phyloP scores from a whole-genome alignment of 495 filamentous ascomycete species.

The Penicillium maclennaniae region DNA sequence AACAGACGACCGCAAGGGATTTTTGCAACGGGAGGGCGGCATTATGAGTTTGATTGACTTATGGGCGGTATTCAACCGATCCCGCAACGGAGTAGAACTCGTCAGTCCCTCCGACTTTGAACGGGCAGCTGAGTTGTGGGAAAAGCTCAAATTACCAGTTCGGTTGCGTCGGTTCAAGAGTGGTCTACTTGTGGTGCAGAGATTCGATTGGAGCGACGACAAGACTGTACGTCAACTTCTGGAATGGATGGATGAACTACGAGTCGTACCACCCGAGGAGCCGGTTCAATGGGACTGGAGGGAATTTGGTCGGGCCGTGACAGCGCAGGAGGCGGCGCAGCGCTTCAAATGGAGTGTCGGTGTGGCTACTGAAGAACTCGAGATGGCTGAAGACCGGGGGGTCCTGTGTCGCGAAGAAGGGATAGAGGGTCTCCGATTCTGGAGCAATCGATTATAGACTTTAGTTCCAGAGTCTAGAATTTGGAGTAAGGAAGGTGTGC shows the following conservation, averaged over 20 bases:
- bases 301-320: conserved; percentile 76
- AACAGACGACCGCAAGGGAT: conserved; percentile 79
- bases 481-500: not conserved
- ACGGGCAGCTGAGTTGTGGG: conserved; percentile 83
- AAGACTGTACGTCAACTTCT: conserved; percentile 76
- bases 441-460: conserved; percentile 60
- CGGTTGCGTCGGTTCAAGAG: conserved; percentile 84
- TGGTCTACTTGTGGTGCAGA: conserved; percentile 88
- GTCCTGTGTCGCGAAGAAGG: conserved; percentile 78
- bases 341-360: conserved; percentile 97
- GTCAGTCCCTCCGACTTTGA: conserved; percentile 90
- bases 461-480: not conserved
- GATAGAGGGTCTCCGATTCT: conserved; percentile 77
- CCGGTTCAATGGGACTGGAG: conserved; percentile 71
- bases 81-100: conserved; percentile 88
- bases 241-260: conserved; percentile 72
- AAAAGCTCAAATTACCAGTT: conserved; percentile 81
- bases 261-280: conserved; percentile 57
- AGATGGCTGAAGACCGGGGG: conserved; percentile 92
- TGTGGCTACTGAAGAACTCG: conserved; percentile 91
- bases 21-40: conserved; percentile 80
- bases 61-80: conserved; percentile 97
- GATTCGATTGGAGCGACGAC: conserved; percentile 83
- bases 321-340: conserved; percentile 84
- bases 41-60: conserved; percentile 94